Conservation (phyloP, 805 yeast genomes). For the Priceomyces carsonii region DNA sequence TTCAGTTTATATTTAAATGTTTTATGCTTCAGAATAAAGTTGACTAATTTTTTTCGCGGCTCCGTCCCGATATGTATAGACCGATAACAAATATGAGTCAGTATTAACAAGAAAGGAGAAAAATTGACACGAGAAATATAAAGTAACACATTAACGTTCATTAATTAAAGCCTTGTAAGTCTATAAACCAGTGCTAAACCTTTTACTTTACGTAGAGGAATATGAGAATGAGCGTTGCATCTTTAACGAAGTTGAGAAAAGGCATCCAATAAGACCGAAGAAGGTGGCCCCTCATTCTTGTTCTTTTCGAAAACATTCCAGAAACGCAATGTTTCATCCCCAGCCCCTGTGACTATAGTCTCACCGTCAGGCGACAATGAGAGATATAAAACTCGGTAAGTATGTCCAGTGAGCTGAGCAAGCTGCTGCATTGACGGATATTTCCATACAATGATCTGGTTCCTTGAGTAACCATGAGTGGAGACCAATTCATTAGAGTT, state of each 20-base stretch:
- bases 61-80: no score
- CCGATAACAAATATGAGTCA: no score
- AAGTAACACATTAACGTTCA: no score
- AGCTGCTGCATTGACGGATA: slow-evolving; percentile 90
- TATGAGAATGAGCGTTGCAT: no score
- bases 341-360: slow-evolving; percentile 97
- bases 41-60: no score
- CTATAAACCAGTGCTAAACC: no score
- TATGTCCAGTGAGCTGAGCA: slow-evolving; percentile 92
- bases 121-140: no score
- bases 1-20: no score
- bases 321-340: slow-evolving; percentile 92
- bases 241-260: slow-evolving; percentile 67
- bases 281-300: slow-evolving; percentile 55
- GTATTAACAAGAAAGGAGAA: no score
- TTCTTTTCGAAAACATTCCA: slow-evolving; percentile 93
- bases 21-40: no score
- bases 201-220: no score
- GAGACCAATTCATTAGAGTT: slow-evolving; percentile 91
- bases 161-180: no score
- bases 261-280: slow-evolving; percentile 69
- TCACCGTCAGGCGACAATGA: slow-evolving; percentile 95
- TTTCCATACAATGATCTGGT: slow-evolving; percentile 92
- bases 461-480: slow-evolving; percentile 90
- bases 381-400: slow-evolving; percentile 85